A percentile compares a stretch with the other conserved stretches of the same genome.
Evolutionary conservation across 345 rosid genomes (phyloP).

Genomic region (Arabidopsis arenosa): DNA sequence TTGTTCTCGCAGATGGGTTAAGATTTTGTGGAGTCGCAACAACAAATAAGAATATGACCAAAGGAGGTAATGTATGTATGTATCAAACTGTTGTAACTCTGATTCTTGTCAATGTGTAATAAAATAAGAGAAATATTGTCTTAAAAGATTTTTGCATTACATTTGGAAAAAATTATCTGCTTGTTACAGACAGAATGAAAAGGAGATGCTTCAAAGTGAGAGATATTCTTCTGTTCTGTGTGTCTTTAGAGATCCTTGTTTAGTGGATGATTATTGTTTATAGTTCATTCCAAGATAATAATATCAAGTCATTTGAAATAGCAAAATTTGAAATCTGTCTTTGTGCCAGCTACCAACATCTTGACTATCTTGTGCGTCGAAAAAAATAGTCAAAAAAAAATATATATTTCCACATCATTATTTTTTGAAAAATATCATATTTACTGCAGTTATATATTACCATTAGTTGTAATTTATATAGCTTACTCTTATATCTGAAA

Average conservation of each 20-base stretch:
- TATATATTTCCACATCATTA: too few species aligned
- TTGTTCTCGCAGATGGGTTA: slow-evolving; percentile 40
- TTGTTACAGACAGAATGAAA: not conserved
- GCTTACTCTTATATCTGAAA: too few species aligned
- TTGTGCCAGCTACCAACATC: too few species aligned
- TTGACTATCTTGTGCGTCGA: too few species aligned
- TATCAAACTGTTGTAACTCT: slow-evolving; percentile 19
- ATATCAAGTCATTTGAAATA: too few species aligned
- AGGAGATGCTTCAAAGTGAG: not conserved
- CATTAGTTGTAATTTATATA: too few species aligned
- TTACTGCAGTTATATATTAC: too few species aligned
- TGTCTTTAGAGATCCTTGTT: slow-evolving; percentile 3
- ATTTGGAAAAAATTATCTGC: not conserved
- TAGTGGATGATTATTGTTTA: too few species aligned
- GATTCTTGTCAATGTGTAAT: slow-evolving; percentile 38
- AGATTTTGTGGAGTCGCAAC: slow-evolving; percentile 16
- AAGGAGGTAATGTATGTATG: slow-evolving; percentile 11
- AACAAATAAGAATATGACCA: slow-evolving; percentile 16
- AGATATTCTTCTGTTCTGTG: not conserved
- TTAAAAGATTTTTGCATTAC: slow-evolving; percentile 6
- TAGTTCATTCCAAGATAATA: too few species aligned
- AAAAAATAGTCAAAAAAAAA: too few species aligned
- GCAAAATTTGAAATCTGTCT: too few species aligned
- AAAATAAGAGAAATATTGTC: slow-evolving; percentile 3
- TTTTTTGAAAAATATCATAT: too few species aligned